A percentile compares a stretch with the other conserved stretches of the same genome.
These are phyloP conservation scores for Cladorrhinum samala DNA, from an alignment of 495 filamentous ascomycete genomes.

Conservation along the genomic window DNA sequence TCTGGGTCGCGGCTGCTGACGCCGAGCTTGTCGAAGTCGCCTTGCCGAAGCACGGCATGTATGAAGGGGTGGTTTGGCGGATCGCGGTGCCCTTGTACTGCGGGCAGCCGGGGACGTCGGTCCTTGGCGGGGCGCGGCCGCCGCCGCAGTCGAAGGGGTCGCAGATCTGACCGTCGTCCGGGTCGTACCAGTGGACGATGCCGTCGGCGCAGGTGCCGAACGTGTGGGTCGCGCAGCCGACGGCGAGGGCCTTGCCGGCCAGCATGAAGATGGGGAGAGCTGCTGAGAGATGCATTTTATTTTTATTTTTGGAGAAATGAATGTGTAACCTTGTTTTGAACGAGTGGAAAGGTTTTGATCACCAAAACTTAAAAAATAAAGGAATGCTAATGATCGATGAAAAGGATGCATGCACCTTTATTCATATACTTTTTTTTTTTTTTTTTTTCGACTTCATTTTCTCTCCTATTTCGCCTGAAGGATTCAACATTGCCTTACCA, in stretches of 20 bases:
- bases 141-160: constrained; percentile 58
- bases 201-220: constrained; percentile 31
- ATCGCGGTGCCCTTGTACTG: background rate
- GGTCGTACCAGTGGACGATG: constrained; percentile 46
- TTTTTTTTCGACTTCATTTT: no score
- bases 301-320: no score
- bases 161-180: constrained; percentile 55
- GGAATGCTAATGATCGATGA: no score
- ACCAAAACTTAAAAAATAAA: no score
- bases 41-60: constrained; percentile 1
- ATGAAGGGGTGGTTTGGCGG: background rate
- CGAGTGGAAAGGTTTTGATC: no score
- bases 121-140: constrained; percentile 55
- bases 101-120: constrained; percentile 51
- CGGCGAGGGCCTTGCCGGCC: background rate
- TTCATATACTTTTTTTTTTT: no score
- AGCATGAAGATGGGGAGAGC: background rate
- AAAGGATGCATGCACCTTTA: no score
- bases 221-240: constrained; percentile 6
- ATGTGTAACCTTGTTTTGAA: no score
- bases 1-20: no score
- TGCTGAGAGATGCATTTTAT: background rate
- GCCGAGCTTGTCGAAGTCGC: no score
- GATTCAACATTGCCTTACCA: no score
- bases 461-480: no score